These are phyloP conservation scores for Globisporangium nagaii DNA, from an alignment of 352 stramenopile species.

Conservation along the genomic window DNA sequence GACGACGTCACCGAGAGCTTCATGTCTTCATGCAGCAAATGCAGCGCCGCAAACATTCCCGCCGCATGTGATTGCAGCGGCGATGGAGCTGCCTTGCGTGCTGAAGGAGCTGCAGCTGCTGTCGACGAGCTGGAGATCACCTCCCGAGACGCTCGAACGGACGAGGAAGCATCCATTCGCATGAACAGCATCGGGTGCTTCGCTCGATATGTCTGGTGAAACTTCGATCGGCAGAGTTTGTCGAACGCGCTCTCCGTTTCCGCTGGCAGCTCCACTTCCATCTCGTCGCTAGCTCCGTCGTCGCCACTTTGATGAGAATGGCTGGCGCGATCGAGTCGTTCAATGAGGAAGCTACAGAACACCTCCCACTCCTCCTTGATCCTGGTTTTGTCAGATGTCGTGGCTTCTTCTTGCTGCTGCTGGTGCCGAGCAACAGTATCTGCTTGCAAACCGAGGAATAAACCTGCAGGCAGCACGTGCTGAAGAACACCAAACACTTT, in stretches of 20 bases:
- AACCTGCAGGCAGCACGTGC: slow-evolving; percentile 14
- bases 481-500: slow-evolving; percentile 29
- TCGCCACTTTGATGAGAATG: not conserved
- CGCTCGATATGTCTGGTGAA: slow-evolving; percentile 38
- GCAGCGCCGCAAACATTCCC: slow-evolving; percentile 42
- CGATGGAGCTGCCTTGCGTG: not conserved
- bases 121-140: not conserved
- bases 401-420: not conserved
- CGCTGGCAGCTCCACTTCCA: not conserved
- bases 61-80: not conserved
- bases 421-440: slow-evolving; percentile 5
- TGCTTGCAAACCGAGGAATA: slow-evolving; percentile 6
- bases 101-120: not conserved
- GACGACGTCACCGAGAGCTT: slow-evolving; percentile 41
- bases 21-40: slow-evolving; percentile 68
- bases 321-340: not conserved
- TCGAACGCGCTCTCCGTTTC: slow-evolving; percentile 25
- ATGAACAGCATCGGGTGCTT: slow-evolving; percentile 36
- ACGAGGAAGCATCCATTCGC: slow-evolving; percentile 24
- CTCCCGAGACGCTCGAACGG: not conserved
- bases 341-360: slow-evolving; percentile 1
- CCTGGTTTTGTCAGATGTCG: not conserved
- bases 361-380: slow-evolving; percentile 10
- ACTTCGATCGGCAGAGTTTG: slow-evolving; percentile 31
- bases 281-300: not conserved